A percentile compares a stretch with the other conserved stretches of the same genome.
These are phyloP conservation scores for Solanum chacoense DNA, from an alignment of 305 asterid species.

Conservation along the genomic window DNA sequence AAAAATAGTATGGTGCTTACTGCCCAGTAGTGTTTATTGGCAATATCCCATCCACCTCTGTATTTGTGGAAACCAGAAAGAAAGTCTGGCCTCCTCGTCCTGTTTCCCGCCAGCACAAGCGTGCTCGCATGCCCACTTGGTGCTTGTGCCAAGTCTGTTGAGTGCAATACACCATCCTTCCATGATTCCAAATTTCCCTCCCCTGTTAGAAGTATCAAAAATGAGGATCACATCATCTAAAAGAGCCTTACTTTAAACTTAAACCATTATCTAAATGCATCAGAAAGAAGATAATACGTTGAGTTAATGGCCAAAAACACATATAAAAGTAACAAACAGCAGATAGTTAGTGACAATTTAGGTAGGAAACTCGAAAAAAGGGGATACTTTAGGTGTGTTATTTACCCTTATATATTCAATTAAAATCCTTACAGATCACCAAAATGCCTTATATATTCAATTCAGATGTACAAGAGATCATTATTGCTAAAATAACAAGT, in stretches of 20 bases:
- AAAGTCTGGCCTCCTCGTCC: constrained; percentile 83
- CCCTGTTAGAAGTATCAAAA: constrained; percentile 26
- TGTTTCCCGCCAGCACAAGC: constrained; percentile 68
- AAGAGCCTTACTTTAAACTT: not conserved
- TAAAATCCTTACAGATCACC: not conserved
- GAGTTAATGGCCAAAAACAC: not conserved
- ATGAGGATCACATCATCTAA: not conserved
- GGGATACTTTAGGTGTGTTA: not conserved
- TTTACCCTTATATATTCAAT: not conserved
- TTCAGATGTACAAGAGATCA: not conserved
- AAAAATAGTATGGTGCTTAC: constrained; percentile 33
- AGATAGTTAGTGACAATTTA: not conserved
- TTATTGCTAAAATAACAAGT: not conserved
- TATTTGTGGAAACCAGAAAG: constrained; percentile 61
- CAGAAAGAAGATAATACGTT: not conserved
- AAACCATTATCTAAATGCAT: not conserved
- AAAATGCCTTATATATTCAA: not conserved
- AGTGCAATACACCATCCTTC: constrained; percentile 52
- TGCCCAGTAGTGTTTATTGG: constrained; percentile 94
- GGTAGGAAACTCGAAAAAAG: not conserved
- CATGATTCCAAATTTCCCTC: constrained; percentile 58
- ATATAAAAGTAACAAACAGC: not conserved
- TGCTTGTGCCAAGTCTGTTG: constrained; percentile 36
- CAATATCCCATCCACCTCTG: constrained; percentile 97
- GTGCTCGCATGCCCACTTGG: constrained; percentile 39